These are phyloP conservation scores for Prillingera fragicola DNA, from an alignment of 1,284 basidiomycete species.

Conservation along the genomic window DNA sequence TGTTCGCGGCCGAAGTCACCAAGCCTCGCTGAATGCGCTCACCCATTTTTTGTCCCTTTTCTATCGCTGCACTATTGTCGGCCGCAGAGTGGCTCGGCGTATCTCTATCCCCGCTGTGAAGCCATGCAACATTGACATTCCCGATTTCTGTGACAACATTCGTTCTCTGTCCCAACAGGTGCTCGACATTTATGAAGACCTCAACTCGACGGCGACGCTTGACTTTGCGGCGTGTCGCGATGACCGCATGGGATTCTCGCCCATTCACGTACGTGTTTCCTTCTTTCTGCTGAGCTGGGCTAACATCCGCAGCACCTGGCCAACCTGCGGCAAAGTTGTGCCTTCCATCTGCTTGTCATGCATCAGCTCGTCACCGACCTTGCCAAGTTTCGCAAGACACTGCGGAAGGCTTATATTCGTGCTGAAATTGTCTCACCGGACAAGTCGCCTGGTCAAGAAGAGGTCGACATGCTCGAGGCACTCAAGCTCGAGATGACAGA, in stretches of 20 bases:
- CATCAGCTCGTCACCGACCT: slow-evolving; percentile 28
- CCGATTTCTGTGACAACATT: slow-evolving; percentile 17
- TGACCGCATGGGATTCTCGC: slow-evolving; percentile 31
- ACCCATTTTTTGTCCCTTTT: slow-evolving; percentile 21
- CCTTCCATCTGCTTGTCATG: slow-evolving; percentile 28
- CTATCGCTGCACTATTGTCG: slow-evolving; percentile 19
- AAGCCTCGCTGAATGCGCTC: background rate
- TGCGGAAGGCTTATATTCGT: slow-evolving; percentile 18
- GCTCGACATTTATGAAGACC: slow-evolving; percentile 10
- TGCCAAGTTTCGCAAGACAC: slow-evolving; percentile 24
- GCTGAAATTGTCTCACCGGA: background rate
- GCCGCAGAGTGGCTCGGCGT: slow-evolving; percentile 20
- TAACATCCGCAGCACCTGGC: slow-evolving; percentile 6
- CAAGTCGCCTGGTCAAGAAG: background rate
- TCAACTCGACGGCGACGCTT: slow-evolving; percentile 10
- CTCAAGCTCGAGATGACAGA: slow-evolving; percentile 30
- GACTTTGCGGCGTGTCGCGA: slow-evolving; percentile 13
- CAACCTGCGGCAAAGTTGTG: slow-evolving; percentile 22
- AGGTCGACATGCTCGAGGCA: slow-evolving; percentile 22
- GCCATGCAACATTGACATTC: slow-evolving; percentile 26
- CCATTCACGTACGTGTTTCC: slow-evolving; percentile 26
- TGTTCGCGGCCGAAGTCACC: too few species aligned
- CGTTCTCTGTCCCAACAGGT: slow-evolving; percentile 23
- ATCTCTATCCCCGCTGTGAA: slow-evolving; percentile 15
- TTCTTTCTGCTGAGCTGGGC: slow-evolving; percentile 6